These are phyloP conservation scores for Curvularia sp. DNA, from an alignment of 2,329 filamentous ascomycete genomes.

Conservation along the genomic window DNA sequence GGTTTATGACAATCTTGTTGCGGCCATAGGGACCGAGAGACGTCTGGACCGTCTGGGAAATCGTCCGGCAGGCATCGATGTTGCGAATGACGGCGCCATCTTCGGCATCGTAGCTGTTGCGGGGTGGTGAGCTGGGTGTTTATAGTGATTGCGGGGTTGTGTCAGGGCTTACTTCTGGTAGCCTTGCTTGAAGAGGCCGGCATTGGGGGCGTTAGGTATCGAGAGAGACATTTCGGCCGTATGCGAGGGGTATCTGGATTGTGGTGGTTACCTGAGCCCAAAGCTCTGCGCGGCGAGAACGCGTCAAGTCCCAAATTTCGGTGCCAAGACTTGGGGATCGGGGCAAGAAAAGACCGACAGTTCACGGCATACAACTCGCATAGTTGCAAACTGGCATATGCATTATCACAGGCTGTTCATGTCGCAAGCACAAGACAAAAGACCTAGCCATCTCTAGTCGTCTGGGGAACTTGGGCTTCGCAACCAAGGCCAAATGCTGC, in stretches of 20 bases:
- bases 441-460: no score
- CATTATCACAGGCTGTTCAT: neutral
- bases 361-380: conserved; percentile 1
- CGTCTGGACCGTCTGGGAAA: conserved; percentile 94
- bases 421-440: neutral
- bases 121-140: conserved; percentile 45
- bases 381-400: neutral
- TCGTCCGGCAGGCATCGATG: conserved; percentile 97
- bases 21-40: conserved; percentile 96
- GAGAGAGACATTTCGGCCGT: conserved; percentile 81
- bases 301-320: conserved; percentile 35
- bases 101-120: conserved; percentile 90
- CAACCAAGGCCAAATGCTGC: neutral
- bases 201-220: conserved; percentile 92
- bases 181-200: conserved; percentile 91
- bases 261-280: conserved; percentile 29
- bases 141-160: conserved; percentile 26
- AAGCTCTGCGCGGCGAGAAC: conserved; percentile 33
- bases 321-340: conserved; percentile 26
- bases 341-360: conserved; percentile 18
- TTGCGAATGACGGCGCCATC: conserved; percentile 98
- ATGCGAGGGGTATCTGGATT: conserved; percentile 41
- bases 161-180: conserved; percentile 81
- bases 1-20: conserved; percentile 99
- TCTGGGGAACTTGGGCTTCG: neutral